Conservation (phyloP, 2,329 filamentous ascomycete genomes). For the Lachnellula occidentalis region DNA sequence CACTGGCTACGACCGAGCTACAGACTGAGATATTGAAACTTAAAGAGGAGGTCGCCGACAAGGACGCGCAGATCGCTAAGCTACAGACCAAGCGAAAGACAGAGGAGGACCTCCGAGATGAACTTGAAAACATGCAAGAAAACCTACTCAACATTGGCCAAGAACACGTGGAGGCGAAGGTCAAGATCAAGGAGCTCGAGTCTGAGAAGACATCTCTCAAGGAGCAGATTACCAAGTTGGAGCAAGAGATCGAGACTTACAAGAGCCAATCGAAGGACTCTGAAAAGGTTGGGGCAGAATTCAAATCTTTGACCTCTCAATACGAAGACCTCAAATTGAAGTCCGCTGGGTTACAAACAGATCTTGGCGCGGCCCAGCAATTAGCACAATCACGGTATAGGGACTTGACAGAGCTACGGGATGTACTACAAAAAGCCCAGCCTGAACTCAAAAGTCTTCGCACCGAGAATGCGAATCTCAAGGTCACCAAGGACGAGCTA, state of each 20-base stretch:
- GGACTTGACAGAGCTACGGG: conserved; percentile 74
- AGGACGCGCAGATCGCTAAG: conserved; percentile 63
- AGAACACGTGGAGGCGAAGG: conserved; percentile 78
- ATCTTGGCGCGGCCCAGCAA: conserved; percentile 80
- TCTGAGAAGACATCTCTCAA: conserved; percentile 63
- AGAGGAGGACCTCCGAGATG: conserved; percentile 74
- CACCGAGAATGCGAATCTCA: conserved; percentile 70
- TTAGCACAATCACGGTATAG: conserved; percentile 84
- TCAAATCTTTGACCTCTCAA: conserved; percentile 42
- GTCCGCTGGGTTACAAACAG: conserved; percentile 66
- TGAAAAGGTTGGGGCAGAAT: conserved; percentile 25
- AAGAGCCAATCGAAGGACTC: conserved; percentile 26
- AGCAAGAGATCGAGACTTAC: conserved; percentile 57
- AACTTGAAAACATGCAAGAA: conserved; percentile 78
- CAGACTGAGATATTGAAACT: conserved; percentile 27
- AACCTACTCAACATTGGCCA: conserved; percentile 74
- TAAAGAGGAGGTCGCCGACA: conserved; percentile 25
- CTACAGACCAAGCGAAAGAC: conserved; percentile 66
- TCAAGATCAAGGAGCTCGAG: conserved; percentile 66
- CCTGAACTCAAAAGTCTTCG: conserved; percentile 77
- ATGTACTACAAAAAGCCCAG: conserved; percentile 77
- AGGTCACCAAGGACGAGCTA: conserved; percentile 70
- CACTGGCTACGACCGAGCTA: conserved; percentile 10
- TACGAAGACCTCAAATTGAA: conserved; percentile 66
- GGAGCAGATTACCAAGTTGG: conserved; percentile 58